A percentile compares a stretch with the other conserved stretches of the same genome.
phyloP scores from a whole-genome alignment of 495 filamentous ascomycete genomes.

The Extremus antarcticus region DNA sequence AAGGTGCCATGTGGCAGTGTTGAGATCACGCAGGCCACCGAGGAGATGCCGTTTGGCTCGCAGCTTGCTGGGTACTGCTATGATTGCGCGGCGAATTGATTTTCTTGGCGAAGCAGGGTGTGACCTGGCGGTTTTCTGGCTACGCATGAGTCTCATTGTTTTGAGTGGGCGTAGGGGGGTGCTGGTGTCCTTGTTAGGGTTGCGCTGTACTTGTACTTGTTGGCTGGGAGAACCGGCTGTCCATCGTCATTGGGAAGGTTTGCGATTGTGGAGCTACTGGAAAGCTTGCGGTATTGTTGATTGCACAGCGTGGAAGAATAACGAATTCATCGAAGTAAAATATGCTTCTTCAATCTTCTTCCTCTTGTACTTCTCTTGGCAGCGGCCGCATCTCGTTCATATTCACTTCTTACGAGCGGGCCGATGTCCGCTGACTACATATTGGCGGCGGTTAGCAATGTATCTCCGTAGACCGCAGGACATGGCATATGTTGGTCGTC shows the following conservation, averaged over 20 bases:
- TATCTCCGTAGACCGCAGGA: no score
- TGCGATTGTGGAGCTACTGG: not conserved
- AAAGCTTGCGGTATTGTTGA: not conserved
- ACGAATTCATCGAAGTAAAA: not conserved
- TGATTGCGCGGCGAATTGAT: not conserved
- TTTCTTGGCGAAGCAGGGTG: not conserved
- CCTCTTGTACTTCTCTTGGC: not conserved
- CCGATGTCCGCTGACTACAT: no score
- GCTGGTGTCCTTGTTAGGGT: no score
- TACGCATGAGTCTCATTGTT: no score
- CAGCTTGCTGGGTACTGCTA: not conserved
- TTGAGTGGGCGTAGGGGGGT: no score
- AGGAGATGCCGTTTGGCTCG: not conserved
- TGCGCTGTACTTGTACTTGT: not conserved
- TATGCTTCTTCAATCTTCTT: not conserved
- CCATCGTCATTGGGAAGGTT: not conserved
- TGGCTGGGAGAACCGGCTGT: not conserved
- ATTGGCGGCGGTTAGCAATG: no score
- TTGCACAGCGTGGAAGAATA: not conserved
- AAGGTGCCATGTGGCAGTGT: not conserved
- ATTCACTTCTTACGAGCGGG: no score
- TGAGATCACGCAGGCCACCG: not conserved
- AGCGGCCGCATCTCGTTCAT: not conserved
- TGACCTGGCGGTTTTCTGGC: not conserved
- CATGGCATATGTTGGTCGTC: no score